Base-by-base conservation (phyloP, 176 grass and related monocot genomes). In the Guadua angustifolia region DNA sequence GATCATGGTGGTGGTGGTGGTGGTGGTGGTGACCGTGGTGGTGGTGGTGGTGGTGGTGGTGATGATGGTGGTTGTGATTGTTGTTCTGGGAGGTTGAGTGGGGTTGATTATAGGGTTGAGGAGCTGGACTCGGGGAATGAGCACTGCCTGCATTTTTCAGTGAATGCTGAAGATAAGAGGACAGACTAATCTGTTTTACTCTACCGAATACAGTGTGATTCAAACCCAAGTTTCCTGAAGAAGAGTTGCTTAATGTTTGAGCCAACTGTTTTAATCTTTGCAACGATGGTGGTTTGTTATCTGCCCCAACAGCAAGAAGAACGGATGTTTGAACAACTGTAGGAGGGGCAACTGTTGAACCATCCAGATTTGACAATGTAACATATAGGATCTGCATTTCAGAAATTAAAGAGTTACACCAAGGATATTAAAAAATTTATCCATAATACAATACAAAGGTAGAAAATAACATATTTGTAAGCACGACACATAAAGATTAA, bases 181-280 rank as follows among this genome's bases (percentile, higher is more conserved):
- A 95, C 51, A 95, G 85, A 25, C 75, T 86, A 38, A 95, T 80
- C 70, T 95, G 93, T 63, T 95, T 95, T 59, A 95, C 93, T 92
- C 53, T 92, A 61, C 93, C 93, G 64, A 95, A 95, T 73, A 95
- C 43, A 75, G 93, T 95, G 56, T 92, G 82, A 71, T 95, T 95
- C 64, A 95, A 76, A 82, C 93, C 93, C 82, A 95, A 86, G 58
- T 95, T 95, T 64, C 83, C 83, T 32, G 79, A 89, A 79, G 90
- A 92, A 77, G 85, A 95, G 80, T 92, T 88, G 60, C 61, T 79
- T 33, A 95, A 81, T 66, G 80, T 90, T 75, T 92, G 82, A 83
- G 93, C 93, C 46, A 95, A 83, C 58, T 95, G 88, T 72, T 95
- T 92, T 56, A 95, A 53, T 74, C 93, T 82, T 78, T 68, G 71